Percentiles rank a stretch among this genome's conserved stretches.
Conservation (phyloP, 2,329 filamentous ascomycete species). For the Neobulgaria alba region DNA sequence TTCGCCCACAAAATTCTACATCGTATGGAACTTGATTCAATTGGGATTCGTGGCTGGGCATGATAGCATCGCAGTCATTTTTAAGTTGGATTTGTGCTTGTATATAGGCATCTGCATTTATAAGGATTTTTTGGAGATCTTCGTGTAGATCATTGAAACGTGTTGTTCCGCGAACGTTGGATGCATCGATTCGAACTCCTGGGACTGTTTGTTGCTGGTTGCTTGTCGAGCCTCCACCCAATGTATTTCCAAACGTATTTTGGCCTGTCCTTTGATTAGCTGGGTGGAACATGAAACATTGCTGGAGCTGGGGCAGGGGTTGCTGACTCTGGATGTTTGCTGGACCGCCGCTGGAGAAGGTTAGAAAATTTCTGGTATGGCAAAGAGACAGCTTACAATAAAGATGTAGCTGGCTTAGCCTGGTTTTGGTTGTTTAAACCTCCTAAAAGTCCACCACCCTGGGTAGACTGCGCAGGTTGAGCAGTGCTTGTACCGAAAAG, state of each 20-base stretch:
- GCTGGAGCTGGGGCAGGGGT: slow-evolving; percentile 20
- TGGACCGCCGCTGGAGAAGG: slow-evolving; percentile 17
- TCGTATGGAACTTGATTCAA: slow-evolving; percentile 58
- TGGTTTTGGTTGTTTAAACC: slow-evolving; percentile 20
- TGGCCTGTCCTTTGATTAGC: slow-evolving; percentile 13
- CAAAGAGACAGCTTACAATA: slow-evolving; percentile 24
- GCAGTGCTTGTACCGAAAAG: slow-evolving; percentile 24
- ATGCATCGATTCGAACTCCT: slow-evolving; percentile 70
- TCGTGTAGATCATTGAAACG: slow-evolving; percentile 86
- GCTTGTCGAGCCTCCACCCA: slow-evolving; percentile 27
- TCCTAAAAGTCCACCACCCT: slow-evolving; percentile 18
- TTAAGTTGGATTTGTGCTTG: slow-evolving; percentile 70
- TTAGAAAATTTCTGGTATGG: slow-evolving; percentile 9
- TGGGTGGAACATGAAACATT: slow-evolving; percentile 19
- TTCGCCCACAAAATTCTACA: slow-evolving; percentile 53
- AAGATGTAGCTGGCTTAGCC: slow-evolving; percentile 23
- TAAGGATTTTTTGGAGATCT: slow-evolving; percentile 69
- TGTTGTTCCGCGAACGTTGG: slow-evolving; percentile 74
- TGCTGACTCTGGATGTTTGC: slow-evolving; percentile 20
- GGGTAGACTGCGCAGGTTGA: slow-evolving; percentile 15
- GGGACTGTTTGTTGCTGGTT: slow-evolving; percentile 48
- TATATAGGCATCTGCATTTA: slow-evolving; percentile 71
- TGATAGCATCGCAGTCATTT: slow-evolving; percentile 64
- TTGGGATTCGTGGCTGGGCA: slow-evolving; percentile 53
- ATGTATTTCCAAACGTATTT: slow-evolving; percentile 21